These are phyloP conservation scores for Theileria annulata DNA, from an alignment of 169 alveolate species.

Conservation along the genomic window DNA sequence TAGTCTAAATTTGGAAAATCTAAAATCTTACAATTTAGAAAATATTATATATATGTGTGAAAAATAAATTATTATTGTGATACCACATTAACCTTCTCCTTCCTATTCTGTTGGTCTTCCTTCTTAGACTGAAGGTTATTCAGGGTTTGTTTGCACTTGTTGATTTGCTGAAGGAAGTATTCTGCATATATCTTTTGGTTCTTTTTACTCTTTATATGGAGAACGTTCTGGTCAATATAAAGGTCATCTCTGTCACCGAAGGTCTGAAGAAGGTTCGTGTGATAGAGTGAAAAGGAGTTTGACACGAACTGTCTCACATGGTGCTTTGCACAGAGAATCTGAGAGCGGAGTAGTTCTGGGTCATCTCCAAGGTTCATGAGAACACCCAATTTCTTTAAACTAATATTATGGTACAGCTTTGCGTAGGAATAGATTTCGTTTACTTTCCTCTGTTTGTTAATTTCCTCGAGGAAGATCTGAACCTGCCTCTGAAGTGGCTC, in stretches of 20 bases:
- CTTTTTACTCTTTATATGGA: constrained; percentile 71
- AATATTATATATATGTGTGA: not conserved
- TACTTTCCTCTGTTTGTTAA: constrained; percentile 71
- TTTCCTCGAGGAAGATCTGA: constrained; percentile 72
- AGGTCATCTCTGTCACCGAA: constrained; percentile 71
- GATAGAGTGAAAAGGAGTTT: constrained; percentile 67
- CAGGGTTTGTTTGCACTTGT: constrained; percentile 69
- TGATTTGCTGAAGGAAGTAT: constrained; percentile 76
- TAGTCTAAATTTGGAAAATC: not conserved
- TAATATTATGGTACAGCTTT: constrained; percentile 77
- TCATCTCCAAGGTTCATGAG: constrained; percentile 70
- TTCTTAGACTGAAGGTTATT: constrained; percentile 60
- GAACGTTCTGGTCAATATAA: constrained; percentile 74
- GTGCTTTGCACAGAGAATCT: constrained; percentile 75
- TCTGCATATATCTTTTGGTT: constrained; percentile 76
- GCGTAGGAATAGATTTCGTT: constrained; percentile 78
- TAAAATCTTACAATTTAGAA: too few relatives aligned
- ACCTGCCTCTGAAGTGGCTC: constrained; percentile 74
- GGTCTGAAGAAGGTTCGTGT: constrained; percentile 66
- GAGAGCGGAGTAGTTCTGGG: constrained; percentile 70
- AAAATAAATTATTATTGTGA: not conserved
- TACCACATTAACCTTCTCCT: constrained; percentile 35
- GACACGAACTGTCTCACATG: constrained; percentile 70
- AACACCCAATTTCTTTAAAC: constrained; percentile 68
- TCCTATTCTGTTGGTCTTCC: constrained; percentile 42